These are phyloP conservation scores for Canavalia gladiata DNA, from an alignment of 306 rosid genomes.

Conservation along the genomic window DNA sequence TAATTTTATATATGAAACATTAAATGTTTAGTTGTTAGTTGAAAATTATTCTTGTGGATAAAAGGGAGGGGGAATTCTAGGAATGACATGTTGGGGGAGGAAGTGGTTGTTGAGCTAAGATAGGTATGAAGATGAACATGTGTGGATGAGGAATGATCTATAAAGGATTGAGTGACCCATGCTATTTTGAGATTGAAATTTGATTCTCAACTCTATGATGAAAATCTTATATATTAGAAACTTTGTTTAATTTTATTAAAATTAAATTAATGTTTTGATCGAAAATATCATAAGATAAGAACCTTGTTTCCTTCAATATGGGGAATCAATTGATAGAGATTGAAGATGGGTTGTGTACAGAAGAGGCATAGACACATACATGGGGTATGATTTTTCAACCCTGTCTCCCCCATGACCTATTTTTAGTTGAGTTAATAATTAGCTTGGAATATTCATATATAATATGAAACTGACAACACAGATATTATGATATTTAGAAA, in stretches of 20 bases:
- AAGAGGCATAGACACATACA: constrained; percentile 17
- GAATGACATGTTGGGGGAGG: too few species aligned
- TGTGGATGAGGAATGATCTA: background rate
- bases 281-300: constrained; percentile 3
- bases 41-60: too few species aligned
- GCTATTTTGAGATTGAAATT: background rate
- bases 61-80: background rate
- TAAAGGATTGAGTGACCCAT: background rate
- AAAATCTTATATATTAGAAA: background rate
- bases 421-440: background rate
- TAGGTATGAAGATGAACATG: background rate
- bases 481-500: background rate
- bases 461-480: constrained; percentile 1
- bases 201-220: background rate
- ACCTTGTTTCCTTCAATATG: background rate
- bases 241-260: background rate
- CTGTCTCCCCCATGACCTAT: background rate
- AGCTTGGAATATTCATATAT: background rate
- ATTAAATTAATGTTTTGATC: background rate
- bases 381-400: constrained; percentile 11
- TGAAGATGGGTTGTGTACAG: background rate
- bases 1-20: too few species aligned
- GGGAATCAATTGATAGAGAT: background rate
- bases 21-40: too few species aligned
- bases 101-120: too few species aligned